These are phyloP conservation scores for Cystobasidium sp. DNA, from an alignment of 1,284 basidiomycete genomes.

Conservation along the genomic window DNA sequence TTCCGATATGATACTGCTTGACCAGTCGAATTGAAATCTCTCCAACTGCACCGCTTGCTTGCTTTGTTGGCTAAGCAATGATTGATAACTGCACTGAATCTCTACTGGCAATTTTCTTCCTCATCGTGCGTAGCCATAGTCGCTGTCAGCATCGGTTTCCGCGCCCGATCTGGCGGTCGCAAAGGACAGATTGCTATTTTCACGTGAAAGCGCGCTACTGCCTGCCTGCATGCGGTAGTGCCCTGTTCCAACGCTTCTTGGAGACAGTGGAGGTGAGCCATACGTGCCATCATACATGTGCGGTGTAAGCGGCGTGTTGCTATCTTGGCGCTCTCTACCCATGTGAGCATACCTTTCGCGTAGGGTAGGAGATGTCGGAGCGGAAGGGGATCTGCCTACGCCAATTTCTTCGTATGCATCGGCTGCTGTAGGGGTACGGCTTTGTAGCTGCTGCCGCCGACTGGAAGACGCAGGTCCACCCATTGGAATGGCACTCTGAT, in stretches of 20 bases:
- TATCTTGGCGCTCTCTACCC: conserved; percentile 21
- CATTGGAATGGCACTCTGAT: conserved; percentile 20
- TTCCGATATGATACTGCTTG: no score
- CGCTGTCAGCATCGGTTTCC: not conserved
- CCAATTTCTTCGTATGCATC: conserved; percentile 22
- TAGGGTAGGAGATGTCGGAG: conserved; percentile 3
- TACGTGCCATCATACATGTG: conserved; percentile 36
- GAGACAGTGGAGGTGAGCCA: conserved; percentile 18
- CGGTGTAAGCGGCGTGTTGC: conserved; percentile 24
- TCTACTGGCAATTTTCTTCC: not conserved
- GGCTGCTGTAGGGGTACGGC: not conserved
- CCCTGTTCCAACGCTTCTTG: conserved; percentile 1
- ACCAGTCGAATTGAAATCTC: not conserved
- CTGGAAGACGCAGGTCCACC: not conserved
- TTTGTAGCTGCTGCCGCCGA: not conserved
- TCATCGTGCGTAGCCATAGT: conserved; percentile 22
- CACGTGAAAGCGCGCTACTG: conserved; percentile 9
- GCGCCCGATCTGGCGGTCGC: conserved; percentile 16
- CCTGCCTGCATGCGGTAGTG: conserved; percentile 21
- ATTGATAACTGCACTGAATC: not conserved
- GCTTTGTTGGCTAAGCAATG: not conserved
- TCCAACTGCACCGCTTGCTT: not conserved
- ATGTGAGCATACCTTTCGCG: not conserved
- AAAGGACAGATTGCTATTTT: conserved; percentile 9
- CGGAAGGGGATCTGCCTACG: not conserved